These are phyloP conservation scores for Boletus rubropictus DNA, from an alignment of 768 basidiomycete genomes.

Conservation along the genomic window DNA sequence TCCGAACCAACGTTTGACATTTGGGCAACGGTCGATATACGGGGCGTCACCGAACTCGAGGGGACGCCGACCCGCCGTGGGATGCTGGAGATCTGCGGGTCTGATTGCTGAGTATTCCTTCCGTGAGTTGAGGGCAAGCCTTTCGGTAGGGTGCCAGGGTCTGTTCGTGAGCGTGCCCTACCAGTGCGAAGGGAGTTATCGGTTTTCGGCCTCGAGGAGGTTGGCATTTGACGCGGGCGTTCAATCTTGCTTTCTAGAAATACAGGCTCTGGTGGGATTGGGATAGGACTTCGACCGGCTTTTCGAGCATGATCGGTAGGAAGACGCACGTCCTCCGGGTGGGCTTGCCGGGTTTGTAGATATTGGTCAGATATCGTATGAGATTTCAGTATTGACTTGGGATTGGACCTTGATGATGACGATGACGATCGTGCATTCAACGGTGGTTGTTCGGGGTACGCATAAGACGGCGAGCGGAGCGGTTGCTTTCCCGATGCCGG, in stretches of 20 bases:
- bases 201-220: slow-evolving; percentile 8
- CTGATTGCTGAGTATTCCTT: slow-evolving; percentile 8
- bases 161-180: slow-evolving; percentile 28
- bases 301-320: slow-evolving; percentile 12
- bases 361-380: slow-evolving; percentile 18
- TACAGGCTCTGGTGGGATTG: slow-evolving; percentile 8
- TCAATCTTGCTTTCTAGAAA: slow-evolving; percentile 3
- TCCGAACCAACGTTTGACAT: slow-evolving; percentile 23
- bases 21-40: slow-evolving; percentile 4
- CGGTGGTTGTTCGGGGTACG: slow-evolving; percentile 13
- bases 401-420: slow-evolving; percentile 27
- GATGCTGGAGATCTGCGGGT: slow-evolving; percentile 19
- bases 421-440: slow-evolving; percentile 12
- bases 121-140: slow-evolving; percentile 2
- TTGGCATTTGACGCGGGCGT: slow-evolving; percentile 3
- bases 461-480: slow-evolving; percentile 9
- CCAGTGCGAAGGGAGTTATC: slow-evolving; percentile 14
- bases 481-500: slow-evolving; percentile 2
- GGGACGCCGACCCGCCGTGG: slow-evolving; percentile 22
- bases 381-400: slow-evolving; percentile 31
- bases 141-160: slow-evolving; percentile 21
- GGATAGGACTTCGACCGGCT: slow-evolving; percentile 3
- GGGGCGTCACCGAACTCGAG: slow-evolving; percentile 12
- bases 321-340: slow-evolving; percentile 6
- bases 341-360: slow-evolving; percentile 7